A percentile compares a stretch with the other conserved stretches of the same genome.
Evolutionary conservation across 805 yeast species (phyloP).

Genomic region (Metschnikowia lochheadii): DNA sequence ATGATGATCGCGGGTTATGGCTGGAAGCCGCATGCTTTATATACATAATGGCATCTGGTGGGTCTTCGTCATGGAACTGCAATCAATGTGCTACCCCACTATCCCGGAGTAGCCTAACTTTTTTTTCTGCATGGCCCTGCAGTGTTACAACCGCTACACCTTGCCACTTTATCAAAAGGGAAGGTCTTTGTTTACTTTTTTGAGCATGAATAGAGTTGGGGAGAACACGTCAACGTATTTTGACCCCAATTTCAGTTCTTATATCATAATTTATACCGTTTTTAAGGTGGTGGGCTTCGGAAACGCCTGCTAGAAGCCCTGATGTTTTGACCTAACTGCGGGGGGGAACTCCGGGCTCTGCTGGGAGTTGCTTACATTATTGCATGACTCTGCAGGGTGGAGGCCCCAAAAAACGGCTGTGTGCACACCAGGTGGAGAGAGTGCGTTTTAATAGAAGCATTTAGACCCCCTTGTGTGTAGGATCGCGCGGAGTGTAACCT

Average conservation of each 20-base stretch:
- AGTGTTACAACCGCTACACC: neutral
- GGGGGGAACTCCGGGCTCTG: conserved; percentile 1
- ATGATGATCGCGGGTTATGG: neutral
- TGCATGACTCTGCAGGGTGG: neutral
- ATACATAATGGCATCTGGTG: neutral
- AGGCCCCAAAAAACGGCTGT: neutral
- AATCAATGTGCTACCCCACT: neutral
- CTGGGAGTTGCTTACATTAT: neutral
- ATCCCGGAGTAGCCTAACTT: neutral
- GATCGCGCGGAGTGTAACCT: neutral
- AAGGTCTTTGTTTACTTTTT: neutral
- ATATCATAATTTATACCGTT: too few relatives aligned
- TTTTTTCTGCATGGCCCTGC: neutral
- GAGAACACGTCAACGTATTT: too few relatives aligned
- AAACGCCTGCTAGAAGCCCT: neutral
- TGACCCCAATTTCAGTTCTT: too few relatives aligned
- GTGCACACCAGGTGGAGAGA: neutral
- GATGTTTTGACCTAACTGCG: neutral
- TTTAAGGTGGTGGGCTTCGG: too few relatives aligned
- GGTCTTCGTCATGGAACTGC: neutral
- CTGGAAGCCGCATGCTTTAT: neutral
- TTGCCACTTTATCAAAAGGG: neutral
- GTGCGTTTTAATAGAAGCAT: neutral
- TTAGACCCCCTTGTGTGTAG: neutral
- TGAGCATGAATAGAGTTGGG: neutral